Evolutionary conservation across 1,139 yeast species (phyloP).

Genomic region (Yamadazyma songkhlaensis): DNA sequence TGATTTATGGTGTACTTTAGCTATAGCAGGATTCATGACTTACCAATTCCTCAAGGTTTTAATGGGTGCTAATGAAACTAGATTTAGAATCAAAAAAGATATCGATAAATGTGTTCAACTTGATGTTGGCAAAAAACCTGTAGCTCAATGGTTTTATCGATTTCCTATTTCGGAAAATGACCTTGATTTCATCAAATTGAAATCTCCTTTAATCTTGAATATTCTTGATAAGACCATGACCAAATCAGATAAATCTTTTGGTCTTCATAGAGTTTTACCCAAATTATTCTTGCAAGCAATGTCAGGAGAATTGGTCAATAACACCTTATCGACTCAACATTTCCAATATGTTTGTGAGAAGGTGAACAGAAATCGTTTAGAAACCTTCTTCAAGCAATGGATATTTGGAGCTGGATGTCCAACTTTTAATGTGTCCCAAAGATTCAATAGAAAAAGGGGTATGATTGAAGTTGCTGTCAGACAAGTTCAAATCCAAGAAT

Average conservation of each 20-base stretch:
- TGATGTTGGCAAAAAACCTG: slow-evolving; percentile 81
- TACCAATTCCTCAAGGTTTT: slow-evolving; percentile 63
- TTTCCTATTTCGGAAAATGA: slow-evolving; percentile 66
- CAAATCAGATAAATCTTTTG: slow-evolving; percentile 91
- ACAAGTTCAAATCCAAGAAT: slow-evolving; percentile 76
- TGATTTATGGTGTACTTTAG: slow-evolving; percentile 91
- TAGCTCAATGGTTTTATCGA: slow-evolving; percentile 63
- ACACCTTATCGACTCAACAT: slow-evolving; percentile 77
- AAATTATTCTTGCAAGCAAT: slow-evolving; percentile 89
- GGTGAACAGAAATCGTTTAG: slow-evolving; percentile 84
- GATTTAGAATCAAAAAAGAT: slow-evolving; percentile 63
- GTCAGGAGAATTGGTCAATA: slow-evolving; percentile 87
- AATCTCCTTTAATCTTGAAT: slow-evolving; percentile 82
- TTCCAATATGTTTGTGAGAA: slow-evolving; percentile 92
- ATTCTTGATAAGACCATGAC: slow-evolving; percentile 92
- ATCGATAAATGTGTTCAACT: slow-evolving; percentile 66
- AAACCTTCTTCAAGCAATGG: slow-evolving; percentile 90
- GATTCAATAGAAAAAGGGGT: slow-evolving; percentile 91
- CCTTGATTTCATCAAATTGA: slow-evolving; percentile 63
- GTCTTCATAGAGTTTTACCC: slow-evolving; percentile 87
- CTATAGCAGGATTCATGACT: slow-evolving; percentile 84
- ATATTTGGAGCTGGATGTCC: slow-evolving; percentile 89
- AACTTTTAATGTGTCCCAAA: slow-evolving; percentile 79
- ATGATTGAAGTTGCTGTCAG: slow-evolving; percentile 92
- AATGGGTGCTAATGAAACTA: slow-evolving; percentile 82